Percentiles rank a stretch among this genome's conserved stretches.
These are phyloP conservation scores for Alternaria ventricosa DNA, from an alignment of 2,329 filamentous ascomycete species.

Conservation along the genomic window DNA sequence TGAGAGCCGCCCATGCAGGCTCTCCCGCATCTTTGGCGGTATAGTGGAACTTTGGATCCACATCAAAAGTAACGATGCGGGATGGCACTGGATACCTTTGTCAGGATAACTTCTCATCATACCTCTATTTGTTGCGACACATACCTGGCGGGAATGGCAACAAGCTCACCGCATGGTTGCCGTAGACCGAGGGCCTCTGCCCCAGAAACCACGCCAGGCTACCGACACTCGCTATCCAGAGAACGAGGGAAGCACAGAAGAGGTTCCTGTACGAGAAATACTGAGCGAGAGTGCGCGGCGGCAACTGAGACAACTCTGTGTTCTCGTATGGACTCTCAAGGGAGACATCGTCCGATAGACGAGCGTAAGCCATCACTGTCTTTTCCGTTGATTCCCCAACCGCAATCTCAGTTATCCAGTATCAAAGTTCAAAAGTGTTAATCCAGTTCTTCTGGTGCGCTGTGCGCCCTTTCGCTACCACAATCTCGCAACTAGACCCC, in stretches of 20 bases:
- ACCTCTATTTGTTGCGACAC: not conserved
- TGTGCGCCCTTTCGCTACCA: not conserved
- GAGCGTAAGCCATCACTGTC: slow-evolving; percentile 1
- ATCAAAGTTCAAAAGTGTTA: not conserved
- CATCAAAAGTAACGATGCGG: not conserved
- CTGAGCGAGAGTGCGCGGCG: not conserved
- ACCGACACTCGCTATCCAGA: not conserved
- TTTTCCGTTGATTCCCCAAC: not conserved
- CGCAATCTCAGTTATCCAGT: not conserved
- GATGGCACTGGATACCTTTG: slow-evolving; percentile 1
- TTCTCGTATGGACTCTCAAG: not conserved
- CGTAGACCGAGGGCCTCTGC: not conserved
- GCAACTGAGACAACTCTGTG: not conserved
- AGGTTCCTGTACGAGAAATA: not conserved
- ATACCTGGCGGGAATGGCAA: slow-evolving; percentile 7
- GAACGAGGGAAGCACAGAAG: not conserved
- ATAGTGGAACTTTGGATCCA: slow-evolving; percentile 5
- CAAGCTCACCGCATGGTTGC: not conserved
- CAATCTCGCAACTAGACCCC: not conserved
- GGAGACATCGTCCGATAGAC: not conserved
- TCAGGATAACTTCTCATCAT: not conserved
- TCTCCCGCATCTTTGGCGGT: not conserved
- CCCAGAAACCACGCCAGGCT: slow-evolving; percentile 1
- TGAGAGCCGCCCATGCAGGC: slow-evolving; percentile 1
- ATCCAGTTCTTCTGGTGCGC: not conserved